Percentiles rank a stretch among this genome's conserved stretches.
Conservation (phyloP, 768 basidiomycete species). For the Boletus edulis region DNA sequence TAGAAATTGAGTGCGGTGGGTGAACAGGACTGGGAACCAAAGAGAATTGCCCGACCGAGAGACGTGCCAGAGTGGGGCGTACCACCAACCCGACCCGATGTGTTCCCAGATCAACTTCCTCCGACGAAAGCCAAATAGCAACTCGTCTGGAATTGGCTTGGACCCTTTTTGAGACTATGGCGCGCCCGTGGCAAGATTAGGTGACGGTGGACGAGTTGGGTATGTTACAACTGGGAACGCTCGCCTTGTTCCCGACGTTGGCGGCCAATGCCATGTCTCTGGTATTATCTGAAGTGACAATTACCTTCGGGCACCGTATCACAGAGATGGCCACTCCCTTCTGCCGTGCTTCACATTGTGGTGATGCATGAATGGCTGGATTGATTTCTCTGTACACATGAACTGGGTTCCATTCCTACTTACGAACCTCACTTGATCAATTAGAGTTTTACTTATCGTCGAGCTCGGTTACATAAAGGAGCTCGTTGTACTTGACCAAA, state of each 20-base stretch:
- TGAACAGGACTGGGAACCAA: slow-evolving; percentile 83
- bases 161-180: too few species aligned
- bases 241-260: too few species aligned
- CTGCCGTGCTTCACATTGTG: not conserved
- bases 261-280: not conserved
- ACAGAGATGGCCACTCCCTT: not conserved
- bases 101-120: slow-evolving; percentile 25
- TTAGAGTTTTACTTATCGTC: too few species aligned
- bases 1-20: slow-evolving; percentile 61
- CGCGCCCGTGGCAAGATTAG: too few species aligned
- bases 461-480: too few species aligned
- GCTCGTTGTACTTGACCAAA: too few species aligned
- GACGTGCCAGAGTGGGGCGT: slow-evolving; percentile 96
- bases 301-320: not conserved
- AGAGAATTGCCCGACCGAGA: slow-evolving; percentile 76
- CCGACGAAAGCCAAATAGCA: not conserved
- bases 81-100: slow-evolving; percentile 48
- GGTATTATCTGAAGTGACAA: not conserved
- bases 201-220: not conserved
- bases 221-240: not conserved
- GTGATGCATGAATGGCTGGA: too few species aligned
- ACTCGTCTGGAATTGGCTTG: too few species aligned
- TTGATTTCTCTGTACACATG: too few species aligned
- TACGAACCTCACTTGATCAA: too few species aligned
- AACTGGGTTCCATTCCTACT: too few species aligned